Evolutionary conservation across 106 monocot genomes (phyloP), one percentile per base, ranked within the genome.

Genomic region (Dioscorea dumetorum): DNA sequence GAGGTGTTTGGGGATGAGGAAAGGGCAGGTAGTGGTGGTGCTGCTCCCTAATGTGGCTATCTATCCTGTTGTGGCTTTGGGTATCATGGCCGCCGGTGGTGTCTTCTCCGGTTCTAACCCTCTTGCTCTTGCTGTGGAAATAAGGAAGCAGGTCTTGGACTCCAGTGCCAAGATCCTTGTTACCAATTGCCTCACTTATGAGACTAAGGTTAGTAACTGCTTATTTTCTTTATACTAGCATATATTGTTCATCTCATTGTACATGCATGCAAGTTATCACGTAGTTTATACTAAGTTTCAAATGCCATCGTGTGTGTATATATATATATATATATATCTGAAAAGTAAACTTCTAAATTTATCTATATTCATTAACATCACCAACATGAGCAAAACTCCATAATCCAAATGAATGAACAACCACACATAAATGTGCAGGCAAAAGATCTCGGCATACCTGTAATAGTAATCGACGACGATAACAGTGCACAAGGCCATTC

Each of bases 81-180:
- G 91, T 10, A 78, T 97, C 13, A 91, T 97, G 95, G 70, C 81
- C 0, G 88, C 91, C 4, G 95, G 95, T 7, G 91, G 88, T 16
- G 84, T 97, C 24, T 97, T 97, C 78, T 97, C 95, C 13, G 91
- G 91, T 16, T 86, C 78, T 9, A 97, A 97, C 68, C 95, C 95
- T 11, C 79, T 69, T 3, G 71, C 88, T 1, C 31, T 74, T 52
- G 52, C 75, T 5, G 41, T 69, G 0, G 95, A 97, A 70, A 91
- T 91, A 5, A 16, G 20, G 35, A 97, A 97, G 71, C 95, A 97
- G 59, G 91, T 81, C 2, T 69, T 70, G 33, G 88, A 97, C 60
- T 83, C 91, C 0, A 84, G 80, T 12, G 95, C 88, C 0, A 85
- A 68, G 76, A 74, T 95, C 33, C 67, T 97, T 19, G 86, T 97